Conservation (phyloP, 176 grass and related monocot species). For the Tillandsia leiboldiana region DNA sequence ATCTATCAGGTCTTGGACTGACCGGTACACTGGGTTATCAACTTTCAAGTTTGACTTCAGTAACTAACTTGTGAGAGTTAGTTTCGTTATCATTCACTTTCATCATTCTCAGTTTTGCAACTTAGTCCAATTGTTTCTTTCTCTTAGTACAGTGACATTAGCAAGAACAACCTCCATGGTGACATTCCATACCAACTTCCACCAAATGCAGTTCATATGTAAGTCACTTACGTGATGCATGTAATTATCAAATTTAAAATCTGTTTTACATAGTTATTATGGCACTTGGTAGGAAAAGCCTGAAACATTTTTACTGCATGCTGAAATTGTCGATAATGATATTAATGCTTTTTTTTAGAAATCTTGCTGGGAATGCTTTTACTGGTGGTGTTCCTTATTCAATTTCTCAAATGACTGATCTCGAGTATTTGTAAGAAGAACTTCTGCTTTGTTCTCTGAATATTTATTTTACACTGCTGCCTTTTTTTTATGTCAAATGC, state of each 20-base stretch:
- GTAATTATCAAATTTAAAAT: slow-evolving; percentile 9
- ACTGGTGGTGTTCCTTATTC: slow-evolving; percentile 76
- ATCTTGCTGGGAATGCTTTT: slow-evolving; percentile 71
- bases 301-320: slow-evolving; percentile 12
- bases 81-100: slow-evolving; percentile 17
- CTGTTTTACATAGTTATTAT: neutral
- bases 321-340: neutral
- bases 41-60: slow-evolving; percentile 69
- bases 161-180: slow-evolving; percentile 84
- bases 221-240: slow-evolving; percentile 23
- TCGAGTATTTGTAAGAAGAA: slow-evolving; percentile 61
- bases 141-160: slow-evolving; percentile 84
- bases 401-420: slow-evolving; percentile 80
- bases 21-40: slow-evolving; percentile 70
- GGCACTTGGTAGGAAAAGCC: neutral
- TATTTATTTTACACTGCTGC: neutral
- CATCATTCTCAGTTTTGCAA: slow-evolving; percentile 36
- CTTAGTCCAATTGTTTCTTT: slow-evolving; percentile 57
- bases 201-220: slow-evolving; percentile 69
- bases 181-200: slow-evolving; percentile 87
- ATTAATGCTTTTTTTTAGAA: slow-evolving; percentile 30
- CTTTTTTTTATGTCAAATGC: slow-evolving; percentile 1
- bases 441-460: neutral
- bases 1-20: slow-evolving; percentile 61
- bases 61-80: slow-evolving; percentile 94